phyloP scores from a whole-genome alignment of 805 yeast genomes.

The Yarrowia deformans region DNA sequence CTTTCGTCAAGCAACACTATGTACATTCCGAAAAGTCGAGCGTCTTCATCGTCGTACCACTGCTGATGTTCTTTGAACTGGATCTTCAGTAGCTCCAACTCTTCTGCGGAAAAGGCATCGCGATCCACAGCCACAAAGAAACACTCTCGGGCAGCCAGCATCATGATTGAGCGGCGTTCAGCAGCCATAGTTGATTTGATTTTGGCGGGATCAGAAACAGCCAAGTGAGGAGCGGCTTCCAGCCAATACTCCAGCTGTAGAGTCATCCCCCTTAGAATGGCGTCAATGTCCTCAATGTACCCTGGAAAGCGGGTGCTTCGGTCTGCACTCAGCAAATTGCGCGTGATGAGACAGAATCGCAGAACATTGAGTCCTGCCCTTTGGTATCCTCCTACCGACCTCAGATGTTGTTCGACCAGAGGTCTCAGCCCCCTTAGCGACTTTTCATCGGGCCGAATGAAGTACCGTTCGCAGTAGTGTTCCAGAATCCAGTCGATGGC shows the following conservation, averaged over 20 bases:
- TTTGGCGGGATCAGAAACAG: not conserved
- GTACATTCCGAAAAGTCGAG: not conserved
- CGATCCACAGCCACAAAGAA: slow-evolving; percentile 1
- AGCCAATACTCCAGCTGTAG: not conserved
- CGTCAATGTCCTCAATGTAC: not conserved
- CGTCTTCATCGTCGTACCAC: slow-evolving; percentile 3
- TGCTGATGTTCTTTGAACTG: not conserved
- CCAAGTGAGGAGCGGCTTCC: not conserved
- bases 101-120: not conserved
- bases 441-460: not conserved
- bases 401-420: not conserved
- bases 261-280: not conserved
- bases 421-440: not conserved
- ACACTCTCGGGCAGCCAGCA: not conserved
- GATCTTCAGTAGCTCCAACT: not conserved
- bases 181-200: not conserved
- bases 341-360: slow-evolving; percentile 7
- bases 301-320: not conserved
- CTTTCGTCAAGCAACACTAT: not conserved
- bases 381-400: not conserved
- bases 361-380: slow-evolving; percentile 3
- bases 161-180: not conserved
- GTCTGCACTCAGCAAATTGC: not conserved
- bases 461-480: slow-evolving; percentile 4
- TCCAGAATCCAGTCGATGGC: slow-evolving; percentile 14